Base-by-base conservation (phyloP, 352 stramenopile genomes). In the Phytophthora sp. region DNA sequence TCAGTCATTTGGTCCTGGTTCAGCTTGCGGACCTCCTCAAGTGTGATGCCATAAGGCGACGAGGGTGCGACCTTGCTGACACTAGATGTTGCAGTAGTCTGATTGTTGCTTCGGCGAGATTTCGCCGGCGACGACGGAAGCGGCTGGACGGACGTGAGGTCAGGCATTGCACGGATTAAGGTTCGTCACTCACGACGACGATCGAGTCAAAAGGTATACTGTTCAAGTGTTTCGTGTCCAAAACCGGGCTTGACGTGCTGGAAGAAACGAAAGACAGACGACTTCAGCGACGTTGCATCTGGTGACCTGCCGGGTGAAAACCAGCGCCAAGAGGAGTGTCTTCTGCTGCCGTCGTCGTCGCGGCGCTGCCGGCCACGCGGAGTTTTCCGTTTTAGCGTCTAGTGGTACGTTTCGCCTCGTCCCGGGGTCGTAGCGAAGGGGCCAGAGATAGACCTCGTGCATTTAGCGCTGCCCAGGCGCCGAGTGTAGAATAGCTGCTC, bases 1-100 rank as follows among this genome's bases (percentile, higher is more conserved):
- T 91, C 81, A 0, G 79, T 93, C 84, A 94, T 93, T 61, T 93
- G 84, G 54, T 92, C 86, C 34, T 89, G 70, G 30, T 94, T 94
- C 8, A 94, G 54, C 24, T 76, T 57, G 0, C 76, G 78, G 21
- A 94, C 66, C 57, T 91, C 82, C 9, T 92, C 82, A 24, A 80
- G 69, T 39, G 80, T 87, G 68, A 93, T 85, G 23, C 81, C 84
- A 55, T 87, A 94, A 5, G 79, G 79, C 1, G 83, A 89, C 12
- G 77, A 79, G 13, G 82, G 84, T 2, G 84, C 80, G 10, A 93
- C 84, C 57, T 93, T 93, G 65, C 60, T 90, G 23, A 66, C 34
- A 48, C 59, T 77, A 31, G 28, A 66, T 4, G 41, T 50, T 10
- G 58, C 21, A 4, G 35, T 53, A 3, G 45, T 49, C 23, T 62